Percentiles rank a stretch among this genome's conserved stretches.
These are phyloP conservation scores for Ophiostoma tasmaniense DNA, from an alignment of 2,329 filamentous ascomycete genomes.

Conservation along the genomic window DNA sequence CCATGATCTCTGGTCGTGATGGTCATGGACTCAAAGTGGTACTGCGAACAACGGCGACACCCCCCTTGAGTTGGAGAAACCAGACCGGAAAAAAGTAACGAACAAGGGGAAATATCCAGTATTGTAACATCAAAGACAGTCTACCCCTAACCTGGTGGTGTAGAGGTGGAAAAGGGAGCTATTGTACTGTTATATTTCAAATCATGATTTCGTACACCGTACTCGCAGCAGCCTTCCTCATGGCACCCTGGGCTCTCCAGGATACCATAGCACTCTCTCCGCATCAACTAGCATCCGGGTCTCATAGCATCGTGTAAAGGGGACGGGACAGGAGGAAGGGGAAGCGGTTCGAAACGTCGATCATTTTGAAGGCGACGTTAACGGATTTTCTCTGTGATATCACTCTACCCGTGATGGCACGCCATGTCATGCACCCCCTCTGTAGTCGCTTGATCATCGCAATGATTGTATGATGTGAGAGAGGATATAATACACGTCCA, in stretches of 20 bases:
- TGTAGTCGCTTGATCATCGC: not conserved
- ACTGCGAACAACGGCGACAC: too few relatives aligned
- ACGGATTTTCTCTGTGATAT: too few relatives aligned
- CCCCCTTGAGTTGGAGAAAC: not conserved
- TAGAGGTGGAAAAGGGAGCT: not conserved
- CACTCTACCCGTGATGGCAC: not conserved
- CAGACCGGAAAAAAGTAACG: not conserved
- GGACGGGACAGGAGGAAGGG: not conserved
- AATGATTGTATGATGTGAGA: not conserved
- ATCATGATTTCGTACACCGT: not conserved
- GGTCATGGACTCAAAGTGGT: not conserved
- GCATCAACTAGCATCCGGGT: not conserved
- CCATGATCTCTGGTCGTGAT: not conserved
- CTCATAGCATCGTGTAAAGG: not conserved
- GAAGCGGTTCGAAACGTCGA: not conserved
- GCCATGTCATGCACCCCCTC: not conserved
- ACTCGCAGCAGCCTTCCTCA: not conserved
- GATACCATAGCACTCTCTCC: not conserved
- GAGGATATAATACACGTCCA: slow-evolving; percentile 10
- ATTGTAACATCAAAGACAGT: not conserved
- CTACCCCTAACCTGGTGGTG: not conserved
- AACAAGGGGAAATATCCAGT: not conserved
- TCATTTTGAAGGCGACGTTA: not conserved
- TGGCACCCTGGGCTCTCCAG: not conserved
- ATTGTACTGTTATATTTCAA: not conserved